Conservation (phyloP, 2,329 filamentous ascomycete genomes). For the Colletotrichum graminicola region DNA sequence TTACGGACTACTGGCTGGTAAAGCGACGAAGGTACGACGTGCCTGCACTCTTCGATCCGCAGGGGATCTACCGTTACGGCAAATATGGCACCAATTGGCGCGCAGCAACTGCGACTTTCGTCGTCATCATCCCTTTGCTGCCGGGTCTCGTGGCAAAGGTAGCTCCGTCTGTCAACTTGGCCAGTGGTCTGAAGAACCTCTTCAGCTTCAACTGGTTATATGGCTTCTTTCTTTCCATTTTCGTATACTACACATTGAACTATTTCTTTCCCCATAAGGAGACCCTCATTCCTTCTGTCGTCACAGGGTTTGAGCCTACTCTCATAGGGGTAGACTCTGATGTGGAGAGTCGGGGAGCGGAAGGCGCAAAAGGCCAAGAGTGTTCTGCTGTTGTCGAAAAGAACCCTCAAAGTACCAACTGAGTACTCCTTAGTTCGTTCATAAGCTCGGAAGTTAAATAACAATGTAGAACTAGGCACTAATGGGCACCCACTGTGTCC, state of each 20-base stretch:
- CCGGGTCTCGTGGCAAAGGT: constrained; percentile 45
- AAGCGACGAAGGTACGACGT: constrained; percentile 55
- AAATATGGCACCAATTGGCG: constrained; percentile 51
- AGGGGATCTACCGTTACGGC: constrained; percentile 55
- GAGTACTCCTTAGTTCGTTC: not conserved
- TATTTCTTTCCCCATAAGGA: constrained; percentile 43
- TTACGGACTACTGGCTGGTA: constrained; percentile 55
- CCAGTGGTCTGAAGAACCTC: constrained; percentile 45
- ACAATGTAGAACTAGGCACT: not conserved
- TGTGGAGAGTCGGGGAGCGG: constrained; percentile 12
- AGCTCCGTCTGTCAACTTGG: constrained; percentile 45
- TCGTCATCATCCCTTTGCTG: constrained; percentile 46
- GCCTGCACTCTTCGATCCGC: constrained; percentile 56
- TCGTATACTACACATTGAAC: constrained; percentile 44
- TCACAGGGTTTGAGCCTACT: constrained; percentile 40
- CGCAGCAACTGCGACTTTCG: constrained; percentile 47
- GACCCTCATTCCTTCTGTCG: constrained; percentile 43
- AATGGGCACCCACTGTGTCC: too few species aligned
- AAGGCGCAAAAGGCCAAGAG: not conserved
- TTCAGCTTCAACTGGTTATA: constrained; percentile 50
- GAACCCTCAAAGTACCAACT: too few species aligned
- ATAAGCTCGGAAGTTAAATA: not conserved
- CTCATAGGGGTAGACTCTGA: constrained; percentile 40
- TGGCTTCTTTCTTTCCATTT: constrained; percentile 46
- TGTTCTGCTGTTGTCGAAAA: not conserved